Evolutionary conservation across 768 basidiomycete species (phyloP).

Genomic region (Inosperma sp.): DNA sequence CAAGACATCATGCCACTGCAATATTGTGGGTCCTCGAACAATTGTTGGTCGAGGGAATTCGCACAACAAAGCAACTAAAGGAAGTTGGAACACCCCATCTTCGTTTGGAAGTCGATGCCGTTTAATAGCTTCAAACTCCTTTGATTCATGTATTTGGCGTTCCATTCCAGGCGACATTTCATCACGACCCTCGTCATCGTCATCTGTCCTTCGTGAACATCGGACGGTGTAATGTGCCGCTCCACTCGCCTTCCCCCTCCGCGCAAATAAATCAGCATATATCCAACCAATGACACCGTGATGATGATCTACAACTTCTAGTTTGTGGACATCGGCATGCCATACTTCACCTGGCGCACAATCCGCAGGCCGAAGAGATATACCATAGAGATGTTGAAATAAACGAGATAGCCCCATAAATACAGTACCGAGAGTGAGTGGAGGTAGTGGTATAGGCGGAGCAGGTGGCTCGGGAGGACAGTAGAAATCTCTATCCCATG

Average conservation of each 20-base stretch:
- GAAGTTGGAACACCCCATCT: slow-evolving; percentile 77
- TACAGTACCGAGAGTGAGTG: slow-evolving; percentile 81
- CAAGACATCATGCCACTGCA: slow-evolving; percentile 91
- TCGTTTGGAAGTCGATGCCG: slow-evolving; percentile 55
- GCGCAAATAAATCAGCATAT: slow-evolving; percentile 86
- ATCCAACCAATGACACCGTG: slow-evolving; percentile 89
- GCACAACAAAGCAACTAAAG: slow-evolving; percentile 86
- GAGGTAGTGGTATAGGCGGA: slow-evolving; percentile 67
- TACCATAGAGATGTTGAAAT: slow-evolving; percentile 83
- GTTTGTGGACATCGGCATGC: slow-evolving; percentile 83
- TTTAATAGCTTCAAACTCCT: slow-evolving; percentile 62
- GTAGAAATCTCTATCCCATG: slow-evolving; percentile 98
- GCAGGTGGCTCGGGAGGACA: slow-evolving; percentile 74
- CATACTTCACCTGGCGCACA: slow-evolving; percentile 78
- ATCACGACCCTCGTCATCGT: slow-evolving; percentile 79
- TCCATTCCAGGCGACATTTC: slow-evolving; percentile 37
- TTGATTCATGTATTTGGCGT: slow-evolving; percentile 42
- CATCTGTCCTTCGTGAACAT: slow-evolving; percentile 87
- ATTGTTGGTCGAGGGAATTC: slow-evolving; percentile 70
- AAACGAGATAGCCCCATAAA: slow-evolving; percentile 87
- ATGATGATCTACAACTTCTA: slow-evolving; percentile 89
- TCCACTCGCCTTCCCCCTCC: slow-evolving; percentile 80
- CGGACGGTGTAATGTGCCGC: slow-evolving; percentile 98
- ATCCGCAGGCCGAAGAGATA: slow-evolving; percentile 69
- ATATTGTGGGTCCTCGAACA: slow-evolving; percentile 57